Percentiles rank a stretch among this genome's conserved stretches.
phyloP scores from a whole-genome alignment of 2,329 filamentous ascomycete species.

The Botryotinia calthae region DNA sequence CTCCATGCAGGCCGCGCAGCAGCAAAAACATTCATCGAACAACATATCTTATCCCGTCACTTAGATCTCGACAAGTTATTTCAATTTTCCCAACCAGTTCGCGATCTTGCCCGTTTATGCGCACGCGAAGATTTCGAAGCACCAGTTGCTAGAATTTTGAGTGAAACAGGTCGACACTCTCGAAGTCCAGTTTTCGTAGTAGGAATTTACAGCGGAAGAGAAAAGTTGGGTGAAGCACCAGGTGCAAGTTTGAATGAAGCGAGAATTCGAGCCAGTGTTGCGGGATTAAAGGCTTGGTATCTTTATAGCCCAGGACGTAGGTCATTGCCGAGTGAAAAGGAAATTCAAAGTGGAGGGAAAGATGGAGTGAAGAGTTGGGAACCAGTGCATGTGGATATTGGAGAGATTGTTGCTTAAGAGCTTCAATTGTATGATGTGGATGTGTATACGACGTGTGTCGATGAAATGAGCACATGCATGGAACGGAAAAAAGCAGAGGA shows the following conservation, averaged over 20 bases:
- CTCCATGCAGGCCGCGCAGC: constrained; percentile 75
- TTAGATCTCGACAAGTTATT: constrained; percentile 78
- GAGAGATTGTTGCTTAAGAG: constrained; percentile 48
- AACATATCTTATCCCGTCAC: constrained; percentile 78
- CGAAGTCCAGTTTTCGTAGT: constrained; percentile 89
- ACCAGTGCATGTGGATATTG: constrained; percentile 55
- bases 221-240: constrained; percentile 89
- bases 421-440: not conserved
- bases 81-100: constrained; percentile 77
- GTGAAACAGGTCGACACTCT: constrained; percentile 83
- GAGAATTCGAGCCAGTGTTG: constrained; percentile 75
- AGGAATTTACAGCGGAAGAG: constrained; percentile 85
- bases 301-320: constrained; percentile 70
- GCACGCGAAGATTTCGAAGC: constrained; percentile 83
- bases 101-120: constrained; percentile 81
- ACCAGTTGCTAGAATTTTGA: constrained; percentile 82
- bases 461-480: not conserved
- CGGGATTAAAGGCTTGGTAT: constrained; percentile 91
- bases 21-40: constrained; percentile 78
- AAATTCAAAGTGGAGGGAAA: constrained; percentile 44
- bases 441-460: constrained; percentile 1
- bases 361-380: constrained; percentile 45
- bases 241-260: constrained; percentile 76
- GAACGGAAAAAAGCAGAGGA: constrained; percentile 20
- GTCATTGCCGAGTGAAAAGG: constrained; percentile 42